Evolutionary conservation across 2,329 filamentous ascomycete genomes (phyloP).

Genomic region (Didymellaceae sp.): DNA sequence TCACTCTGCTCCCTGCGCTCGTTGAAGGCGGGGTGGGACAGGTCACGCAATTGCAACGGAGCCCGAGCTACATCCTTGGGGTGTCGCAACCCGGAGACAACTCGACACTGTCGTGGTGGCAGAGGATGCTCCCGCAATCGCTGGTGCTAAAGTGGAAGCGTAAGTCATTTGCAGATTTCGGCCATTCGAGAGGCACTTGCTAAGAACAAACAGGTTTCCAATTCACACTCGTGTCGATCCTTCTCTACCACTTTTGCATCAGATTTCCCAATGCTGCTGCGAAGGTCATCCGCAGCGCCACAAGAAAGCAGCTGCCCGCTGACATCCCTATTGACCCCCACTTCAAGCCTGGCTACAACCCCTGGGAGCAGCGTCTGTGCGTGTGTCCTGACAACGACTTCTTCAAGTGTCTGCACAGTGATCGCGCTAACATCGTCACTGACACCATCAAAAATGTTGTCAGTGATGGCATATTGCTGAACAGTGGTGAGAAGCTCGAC

Average conservation of each 20-base stretch:
- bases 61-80: conserved; percentile 68
- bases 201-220: conserved; percentile 48
- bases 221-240: conserved; percentile 56
- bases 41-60: conserved; percentile 83
- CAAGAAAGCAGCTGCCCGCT: conserved; percentile 60
- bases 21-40: conserved; percentile 66
- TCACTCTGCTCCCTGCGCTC: conserved; percentile 76
- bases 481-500: conserved; percentile 55
- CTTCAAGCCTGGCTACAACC: conserved; percentile 57
- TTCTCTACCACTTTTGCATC: conserved; percentile 60
- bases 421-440: conserved; percentile 62
- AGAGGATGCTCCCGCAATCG: conserved; percentile 54
- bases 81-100: conserved; percentile 53
- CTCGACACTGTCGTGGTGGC: conserved; percentile 44
- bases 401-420: conserved; percentile 59
- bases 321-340: conserved; percentile 51
- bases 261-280: conserved; percentile 60
- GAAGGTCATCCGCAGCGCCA: conserved; percentile 54
- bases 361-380: conserved; percentile 77
- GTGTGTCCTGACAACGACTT: conserved; percentile 68
- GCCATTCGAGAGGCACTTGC: background rate
- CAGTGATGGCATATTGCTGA: conserved; percentile 56
- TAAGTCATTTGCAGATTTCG: conserved; percentile 1
- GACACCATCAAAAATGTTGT: conserved; percentile 61
- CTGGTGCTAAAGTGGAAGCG: conserved; percentile 58